Base-by-base conservation (phyloP, 306 rosid genomes). In the Glycyrrhiza uralensis region DNA sequence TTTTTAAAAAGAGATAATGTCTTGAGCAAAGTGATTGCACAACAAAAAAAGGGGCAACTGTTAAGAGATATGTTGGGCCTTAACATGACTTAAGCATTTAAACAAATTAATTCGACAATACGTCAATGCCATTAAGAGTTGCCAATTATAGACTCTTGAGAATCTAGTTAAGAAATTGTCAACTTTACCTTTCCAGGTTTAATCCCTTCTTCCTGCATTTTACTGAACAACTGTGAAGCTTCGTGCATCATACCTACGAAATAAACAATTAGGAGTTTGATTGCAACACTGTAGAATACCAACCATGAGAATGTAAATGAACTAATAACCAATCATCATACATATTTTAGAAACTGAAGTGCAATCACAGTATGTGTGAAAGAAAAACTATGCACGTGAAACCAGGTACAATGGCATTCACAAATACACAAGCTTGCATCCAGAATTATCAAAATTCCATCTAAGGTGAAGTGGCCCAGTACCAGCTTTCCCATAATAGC, bases 401-500 rank as follows among this genome's bases (percentile, higher is more conserved):
- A 70, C 47, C 65, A 72, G 46, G 75, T 44, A 69, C 6, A 58
- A 44, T 57, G 45, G 52, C 30, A 29, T 42, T 35, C n/a, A 44
- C 56, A 30, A 15, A 42, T 72, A 55, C 38, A 69, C 38, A 69
- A 32, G 4, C 59, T 76, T 42, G 35, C 24, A 69, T 63, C 45
- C n/a, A 49, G 14, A 76, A 71, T 66, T 30, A 71, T 71, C 62
- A 76, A 17, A 66, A 57, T 4, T 71, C 28, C 17, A 41, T 55
- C 46, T 20, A 11, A 64, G 66, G 51, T 46, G 9, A 61, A 67
- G 24, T 54, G 58, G 67, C 68, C 49, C 15, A 7, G 30, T 90
- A 93, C 98, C 98, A 75, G 94, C 90, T 76, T 93, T 93, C 72
- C 97, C 98, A 45, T 85, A 93, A 82, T 75, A 86, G 85, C 87